Evolutionary conservation across 345 rosid genomes (phyloP).

Genomic region (Acer negundo): DNA sequence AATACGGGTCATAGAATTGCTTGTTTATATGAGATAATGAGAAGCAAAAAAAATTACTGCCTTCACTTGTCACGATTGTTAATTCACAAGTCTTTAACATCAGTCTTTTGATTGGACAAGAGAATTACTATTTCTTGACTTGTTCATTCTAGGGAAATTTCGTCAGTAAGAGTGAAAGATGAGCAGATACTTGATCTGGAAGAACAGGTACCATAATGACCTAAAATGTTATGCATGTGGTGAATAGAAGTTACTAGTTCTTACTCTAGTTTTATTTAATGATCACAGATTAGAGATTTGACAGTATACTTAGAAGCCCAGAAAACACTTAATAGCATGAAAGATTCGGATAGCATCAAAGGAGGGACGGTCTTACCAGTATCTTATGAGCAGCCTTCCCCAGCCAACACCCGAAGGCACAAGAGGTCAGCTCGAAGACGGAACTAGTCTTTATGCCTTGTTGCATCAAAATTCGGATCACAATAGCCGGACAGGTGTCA

Average conservation of each 20-base stretch:
- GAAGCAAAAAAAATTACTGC: background rate
- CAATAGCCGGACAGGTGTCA: background rate
- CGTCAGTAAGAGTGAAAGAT: constrained; percentile 46
- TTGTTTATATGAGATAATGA: no score
- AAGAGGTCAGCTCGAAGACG: constrained; percentile 53
- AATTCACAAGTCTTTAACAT: background rate
- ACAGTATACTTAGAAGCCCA: constrained; percentile 74
- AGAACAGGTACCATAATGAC: constrained; percentile 62
- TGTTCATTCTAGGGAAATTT: constrained; percentile 46
- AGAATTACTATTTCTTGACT: background rate
- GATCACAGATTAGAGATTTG: constrained; percentile 78
- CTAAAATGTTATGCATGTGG: background rate
- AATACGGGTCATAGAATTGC: background rate
- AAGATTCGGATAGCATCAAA: constrained; percentile 54
- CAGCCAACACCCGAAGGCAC: constrained; percentile 42
- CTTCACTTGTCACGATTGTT: background rate
- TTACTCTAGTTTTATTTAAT: constrained; percentile 1
- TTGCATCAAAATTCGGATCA: background rate
- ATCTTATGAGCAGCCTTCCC: constrained; percentile 51
- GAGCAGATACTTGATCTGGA: constrained; percentile 69
- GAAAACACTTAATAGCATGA: constrained; percentile 58
- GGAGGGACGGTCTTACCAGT: constrained; percentile 75
- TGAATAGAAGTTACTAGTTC: constrained; percentile 7
- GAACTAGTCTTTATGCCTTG: constrained; percentile 26
- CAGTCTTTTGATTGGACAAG: background rate